phyloP scores from a whole-genome alignment of 176 grass and related monocot species.

The Raddia guianensis region DNA sequence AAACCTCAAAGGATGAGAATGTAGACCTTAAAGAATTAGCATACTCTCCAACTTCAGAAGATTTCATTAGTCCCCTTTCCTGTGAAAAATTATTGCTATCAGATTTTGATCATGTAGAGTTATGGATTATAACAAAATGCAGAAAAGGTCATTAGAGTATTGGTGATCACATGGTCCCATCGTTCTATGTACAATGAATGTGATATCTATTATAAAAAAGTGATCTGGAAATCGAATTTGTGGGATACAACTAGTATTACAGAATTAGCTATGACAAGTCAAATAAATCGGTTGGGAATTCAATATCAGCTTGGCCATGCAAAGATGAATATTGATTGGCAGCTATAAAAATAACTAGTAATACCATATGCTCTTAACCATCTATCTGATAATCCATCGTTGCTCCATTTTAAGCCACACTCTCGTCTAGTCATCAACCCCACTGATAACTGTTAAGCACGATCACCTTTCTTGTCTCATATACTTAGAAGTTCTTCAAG shows the following conservation, averaged over 20 bases:
- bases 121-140: neutral
- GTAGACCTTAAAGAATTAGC: slow-evolving; percentile 80
- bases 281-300: slow-evolving; percentile 48
- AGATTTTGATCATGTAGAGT: slow-evolving; percentile 14
- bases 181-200: neutral
- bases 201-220: slow-evolving; percentile 2
- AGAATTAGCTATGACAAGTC: slow-evolving; percentile 25
- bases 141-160: neutral
- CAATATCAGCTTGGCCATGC: neutral
- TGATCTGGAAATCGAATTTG: neutral
- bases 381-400: neutral
- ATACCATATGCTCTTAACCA: neutral
- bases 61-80: slow-evolving; percentile 68
- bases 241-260: neutral
- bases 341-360: neutral
- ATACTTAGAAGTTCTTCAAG: neutral
- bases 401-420: slow-evolving; percentile 29
- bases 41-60: slow-evolving; percentile 64
- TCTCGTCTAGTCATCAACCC: slow-evolving; percentile 16
- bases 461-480: slow-evolving; percentile 11
- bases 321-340: neutral
- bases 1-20: slow-evolving; percentile 82
- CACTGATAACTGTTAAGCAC: neutral
- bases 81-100: slow-evolving; percentile 34
- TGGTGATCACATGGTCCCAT: neutral